A percentile compares a stretch with the other conserved stretches of the same genome.
Conservation (phyloP, 83 land plant genomes). For the Larix sibirica region DNA sequence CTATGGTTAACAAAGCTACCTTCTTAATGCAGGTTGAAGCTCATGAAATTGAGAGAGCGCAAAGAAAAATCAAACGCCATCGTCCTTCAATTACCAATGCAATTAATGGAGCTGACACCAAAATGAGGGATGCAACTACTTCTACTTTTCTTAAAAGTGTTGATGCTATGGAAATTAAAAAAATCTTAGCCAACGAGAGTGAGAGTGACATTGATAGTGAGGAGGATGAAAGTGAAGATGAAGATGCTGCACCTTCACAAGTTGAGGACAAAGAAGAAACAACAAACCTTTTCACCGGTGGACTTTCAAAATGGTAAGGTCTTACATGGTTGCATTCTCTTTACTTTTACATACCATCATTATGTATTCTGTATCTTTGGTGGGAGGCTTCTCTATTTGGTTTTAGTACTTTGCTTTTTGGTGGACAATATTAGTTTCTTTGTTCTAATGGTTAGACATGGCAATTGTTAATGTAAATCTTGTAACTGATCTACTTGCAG, state of each 20-base stretch:
- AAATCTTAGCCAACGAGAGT: conserved; percentile 15
- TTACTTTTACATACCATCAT: not conserved
- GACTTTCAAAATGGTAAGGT: conserved; percentile 36
- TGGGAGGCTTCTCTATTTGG: not conserved
- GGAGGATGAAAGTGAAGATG: conserved; percentile 19
- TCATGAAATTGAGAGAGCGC: conserved; percentile 35
- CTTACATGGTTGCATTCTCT: not conserved
- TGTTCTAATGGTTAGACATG: not conserved
- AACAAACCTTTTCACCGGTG: conserved; percentile 20
- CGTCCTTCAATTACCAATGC: conserved; percentile 19
- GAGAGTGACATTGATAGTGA: conserved; percentile 4
- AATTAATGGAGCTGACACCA: conserved; percentile 6
- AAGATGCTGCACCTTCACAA: conserved; percentile 11
- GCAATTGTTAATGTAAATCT: not conserved
- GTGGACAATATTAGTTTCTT: not conserved
- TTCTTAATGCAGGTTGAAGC: conserved; percentile 37
- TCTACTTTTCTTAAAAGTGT: conserved; percentile 13
- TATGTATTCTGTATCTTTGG: not conserved
- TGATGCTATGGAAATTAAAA: conserved; percentile 24
- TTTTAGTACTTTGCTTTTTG: not conserved
- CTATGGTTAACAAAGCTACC: not conserved
- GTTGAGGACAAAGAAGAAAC: conserved; percentile 4
- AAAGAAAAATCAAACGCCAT: conserved; percentile 48
- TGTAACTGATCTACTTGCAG: conserved; percentile 9
- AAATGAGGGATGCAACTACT: conserved; percentile 4